Conservation (phyloP, 768 basidiomycete genomes). For the Kwoniella sp. region DNA sequence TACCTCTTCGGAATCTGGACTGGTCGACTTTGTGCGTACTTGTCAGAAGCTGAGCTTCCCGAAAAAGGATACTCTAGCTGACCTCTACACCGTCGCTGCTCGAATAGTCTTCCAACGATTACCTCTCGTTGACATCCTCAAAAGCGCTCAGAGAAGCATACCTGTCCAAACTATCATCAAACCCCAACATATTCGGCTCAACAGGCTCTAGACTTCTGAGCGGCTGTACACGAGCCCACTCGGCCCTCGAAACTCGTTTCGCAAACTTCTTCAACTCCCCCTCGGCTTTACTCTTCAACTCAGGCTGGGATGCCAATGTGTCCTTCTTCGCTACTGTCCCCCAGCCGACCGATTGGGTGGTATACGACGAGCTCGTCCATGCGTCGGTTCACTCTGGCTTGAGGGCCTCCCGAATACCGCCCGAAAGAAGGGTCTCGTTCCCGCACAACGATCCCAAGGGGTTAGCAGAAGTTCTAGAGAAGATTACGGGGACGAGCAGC, state of each 20-base stretch:
- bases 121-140: constrained; percentile 76
- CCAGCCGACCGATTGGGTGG: constrained; percentile 71
- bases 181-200: constrained; percentile 73
- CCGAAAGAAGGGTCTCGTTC: constrained; percentile 62
- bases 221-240: constrained; percentile 68
- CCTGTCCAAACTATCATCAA: constrained; percentile 61
- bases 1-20: constrained; percentile 9
- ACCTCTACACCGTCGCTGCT: background rate
- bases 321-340: constrained; percentile 81
- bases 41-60: too few species aligned
- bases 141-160: constrained; percentile 64
- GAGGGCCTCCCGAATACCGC: constrained; percentile 61
- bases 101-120: constrained; percentile 76
- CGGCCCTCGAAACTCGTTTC: constrained; percentile 70
- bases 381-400: constrained; percentile 90
- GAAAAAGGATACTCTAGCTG: background rate
- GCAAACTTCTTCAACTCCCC: constrained; percentile 65
- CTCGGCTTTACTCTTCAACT: constrained; percentile 81
- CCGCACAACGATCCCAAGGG: constrained; percentile 69
- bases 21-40: constrained; percentile 52
- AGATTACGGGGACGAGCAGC: constrained; percentile 55
- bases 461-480: constrained; percentile 60
- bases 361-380: constrained; percentile 86
- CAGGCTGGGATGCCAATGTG: constrained; percentile 89
- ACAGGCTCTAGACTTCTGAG: constrained; percentile 85